Base-by-base conservation (phyloP, 805 yeast genomes). In the Nakazawaea peltata region DNA sequence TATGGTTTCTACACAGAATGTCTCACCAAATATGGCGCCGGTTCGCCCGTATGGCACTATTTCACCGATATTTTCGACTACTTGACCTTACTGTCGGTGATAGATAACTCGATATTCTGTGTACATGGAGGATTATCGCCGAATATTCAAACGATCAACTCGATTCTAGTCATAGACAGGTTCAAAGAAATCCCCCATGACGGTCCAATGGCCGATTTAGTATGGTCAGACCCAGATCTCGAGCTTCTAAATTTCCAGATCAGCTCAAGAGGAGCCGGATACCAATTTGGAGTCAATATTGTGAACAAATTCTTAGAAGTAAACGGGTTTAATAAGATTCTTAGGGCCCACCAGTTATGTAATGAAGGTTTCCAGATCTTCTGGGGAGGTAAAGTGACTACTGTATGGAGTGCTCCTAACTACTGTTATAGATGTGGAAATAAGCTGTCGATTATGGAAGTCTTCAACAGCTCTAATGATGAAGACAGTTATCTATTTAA, bases 361-460 rank as follows among this genome's bases (percentile, higher is more conserved):
- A 92, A 92, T 50, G 95, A 90, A 50, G 99, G 99, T 1, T 92
- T 77, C 51, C 95, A 90, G 44, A 78, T 85, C 35, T 78, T 88
- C 50, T 92, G 95, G 73, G 76, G 77, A 38, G 97, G 95, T 3
- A 70, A 82, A 43, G 84, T 94, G 30, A 79, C 94, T 25, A 92
- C 99, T 0, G 97, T 92, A 6, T 92, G 99, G 99, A 80, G 92
- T 1, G 98, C 98, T 0, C 99, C 99, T 0, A 92, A 92, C 53
- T 92, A 92, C 53, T 92, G 98, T 53, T 92, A 92, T 50, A 58
- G 98, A 42, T 92, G 99, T 56, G 98, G 98, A 1, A 92, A 92
- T 53, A 77, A 86, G 53, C 98, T 98, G 4, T 83, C 95, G n/a
- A 88, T 92, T n/a, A 66, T 92, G 43, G 98, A 92, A 55, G 76